Evolutionary conservation across 306 rosid species (phyloP).

Genomic region (Fragaria iinumae): DNA sequence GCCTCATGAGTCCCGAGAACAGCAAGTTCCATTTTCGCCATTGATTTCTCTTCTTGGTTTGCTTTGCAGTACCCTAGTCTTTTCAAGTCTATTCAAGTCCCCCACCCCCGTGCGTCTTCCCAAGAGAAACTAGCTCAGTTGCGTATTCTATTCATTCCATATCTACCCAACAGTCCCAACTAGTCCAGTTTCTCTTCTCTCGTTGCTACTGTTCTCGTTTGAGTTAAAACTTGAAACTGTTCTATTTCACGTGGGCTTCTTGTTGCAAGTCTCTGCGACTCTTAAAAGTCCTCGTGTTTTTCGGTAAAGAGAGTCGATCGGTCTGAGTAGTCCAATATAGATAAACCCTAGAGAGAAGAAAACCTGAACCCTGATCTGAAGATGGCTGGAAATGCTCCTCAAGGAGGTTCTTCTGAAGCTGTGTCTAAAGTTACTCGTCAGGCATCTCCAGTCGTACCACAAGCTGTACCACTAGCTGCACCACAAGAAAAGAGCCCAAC

Average conservation of each 20-base stretch:
- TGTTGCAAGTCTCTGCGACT: not conserved
- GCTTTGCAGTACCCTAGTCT: not conserved
- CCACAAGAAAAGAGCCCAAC: not conserved
- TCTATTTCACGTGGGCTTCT: not conserved
- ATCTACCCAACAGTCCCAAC: too few species aligned
- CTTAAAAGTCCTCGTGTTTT: not conserved
- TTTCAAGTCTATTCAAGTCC: not conserved
- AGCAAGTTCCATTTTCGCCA: not conserved
- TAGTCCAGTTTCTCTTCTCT: not conserved
- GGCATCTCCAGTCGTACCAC: not conserved
- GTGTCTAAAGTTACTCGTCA: not conserved
- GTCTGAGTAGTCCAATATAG: not conserved
- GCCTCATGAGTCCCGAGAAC: not conserved
- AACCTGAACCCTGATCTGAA: not conserved
- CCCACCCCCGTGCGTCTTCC: not conserved
- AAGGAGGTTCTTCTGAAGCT: not conserved
- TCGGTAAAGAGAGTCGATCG: not conserved
- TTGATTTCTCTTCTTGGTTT: not conserved
- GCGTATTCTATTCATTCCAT: not conserved
- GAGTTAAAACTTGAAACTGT: too few species aligned
- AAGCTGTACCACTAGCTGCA: too few species aligned
- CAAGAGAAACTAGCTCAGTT: not conserved
- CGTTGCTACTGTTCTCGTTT: not conserved
- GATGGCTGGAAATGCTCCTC: not conserved
- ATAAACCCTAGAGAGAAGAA: conserved; percentile 1